Evolutionary conservation across 2,329 filamentous ascomycete genomes (phyloP).

Genomic region (Botrytis medusae): DNA sequence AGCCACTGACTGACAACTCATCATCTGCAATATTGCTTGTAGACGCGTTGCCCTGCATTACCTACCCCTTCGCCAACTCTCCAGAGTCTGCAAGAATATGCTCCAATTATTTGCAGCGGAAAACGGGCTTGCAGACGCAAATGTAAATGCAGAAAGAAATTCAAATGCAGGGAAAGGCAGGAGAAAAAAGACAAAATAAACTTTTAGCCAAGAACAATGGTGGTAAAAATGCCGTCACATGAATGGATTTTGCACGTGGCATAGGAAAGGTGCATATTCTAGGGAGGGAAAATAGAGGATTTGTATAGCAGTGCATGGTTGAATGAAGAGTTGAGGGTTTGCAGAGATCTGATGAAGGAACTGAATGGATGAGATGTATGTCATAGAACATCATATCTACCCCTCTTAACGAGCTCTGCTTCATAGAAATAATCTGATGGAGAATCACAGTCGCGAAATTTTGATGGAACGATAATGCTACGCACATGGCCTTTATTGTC

Average conservation of each 20-base stretch:
- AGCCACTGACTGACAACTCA: background rate
- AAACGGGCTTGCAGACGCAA: background rate
- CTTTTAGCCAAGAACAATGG: background rate
- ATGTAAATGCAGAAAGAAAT: background rate
- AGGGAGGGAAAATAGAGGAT: rapidly evolving
- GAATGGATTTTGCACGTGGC: background rate
- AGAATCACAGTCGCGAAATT: background rate
- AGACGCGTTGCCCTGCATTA: background rate
- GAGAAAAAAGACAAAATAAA: background rate
- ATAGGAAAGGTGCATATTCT: background rate
- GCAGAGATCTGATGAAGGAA: background rate
- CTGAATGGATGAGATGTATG: background rate
- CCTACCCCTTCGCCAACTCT: background rate
- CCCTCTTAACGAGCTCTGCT: background rate
- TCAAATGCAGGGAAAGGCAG: background rate
- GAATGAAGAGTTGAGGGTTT: background rate
- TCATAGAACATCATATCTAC: rapidly evolving
- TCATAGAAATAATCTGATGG: background rate
- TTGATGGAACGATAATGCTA: background rate
- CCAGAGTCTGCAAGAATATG: background rate
- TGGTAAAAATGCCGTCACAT: background rate
- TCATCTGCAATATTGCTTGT: background rate
- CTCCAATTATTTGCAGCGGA: background rate
- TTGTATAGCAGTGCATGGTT: background rate
- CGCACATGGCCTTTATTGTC: background rate